Evolutionary conservation across 192 early-diverging fungal genomes (phyloP).

Genomic region (Podila verticillata): DNA sequence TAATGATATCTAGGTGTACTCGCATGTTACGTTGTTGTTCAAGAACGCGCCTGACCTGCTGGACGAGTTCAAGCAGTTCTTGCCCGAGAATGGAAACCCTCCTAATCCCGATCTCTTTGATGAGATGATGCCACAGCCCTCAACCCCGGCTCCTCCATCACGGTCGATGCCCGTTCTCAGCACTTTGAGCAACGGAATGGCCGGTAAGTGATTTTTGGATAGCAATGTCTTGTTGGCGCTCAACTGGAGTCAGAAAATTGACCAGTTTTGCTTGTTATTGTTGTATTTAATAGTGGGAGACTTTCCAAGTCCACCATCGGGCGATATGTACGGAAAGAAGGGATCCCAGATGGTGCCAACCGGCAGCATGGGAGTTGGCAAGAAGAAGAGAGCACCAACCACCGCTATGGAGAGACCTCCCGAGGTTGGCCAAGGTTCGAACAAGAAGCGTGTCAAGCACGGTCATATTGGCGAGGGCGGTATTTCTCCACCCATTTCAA

Average conservation of each 20-base stretch:
- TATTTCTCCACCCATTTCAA: constrained; percentile 37
- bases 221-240: neutral
- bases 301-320: constrained; percentile 36
- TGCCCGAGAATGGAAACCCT: constrained; percentile 86
- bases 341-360: constrained; percentile 12
- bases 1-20: constrained; percentile 74
- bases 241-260: neutral
- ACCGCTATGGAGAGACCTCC: constrained; percentile 34
- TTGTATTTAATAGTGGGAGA: constrained; percentile 18
- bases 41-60: constrained; percentile 87
- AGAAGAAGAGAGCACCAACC: constrained; percentile 40
- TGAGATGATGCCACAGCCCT: constrained; percentile 50
- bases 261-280: neutral
- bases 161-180: constrained; percentile 52
- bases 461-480: constrained; percentile 26
- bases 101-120: constrained; percentile 55
- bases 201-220: constrained; percentile 37
- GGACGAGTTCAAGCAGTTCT: constrained; percentile 98
- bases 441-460: constrained; percentile 47
- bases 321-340: constrained; percentile 39
- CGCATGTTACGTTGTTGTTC: constrained; percentile 93
- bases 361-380: constrained; percentile 22
- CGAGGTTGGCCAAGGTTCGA: constrained; percentile 30
- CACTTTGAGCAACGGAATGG: constrained; percentile 61
- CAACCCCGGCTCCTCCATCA: constrained; percentile 37